Conservation (phyloP, 495 filamentous ascomycete species). For the Hamigera avellanea region DNA sequence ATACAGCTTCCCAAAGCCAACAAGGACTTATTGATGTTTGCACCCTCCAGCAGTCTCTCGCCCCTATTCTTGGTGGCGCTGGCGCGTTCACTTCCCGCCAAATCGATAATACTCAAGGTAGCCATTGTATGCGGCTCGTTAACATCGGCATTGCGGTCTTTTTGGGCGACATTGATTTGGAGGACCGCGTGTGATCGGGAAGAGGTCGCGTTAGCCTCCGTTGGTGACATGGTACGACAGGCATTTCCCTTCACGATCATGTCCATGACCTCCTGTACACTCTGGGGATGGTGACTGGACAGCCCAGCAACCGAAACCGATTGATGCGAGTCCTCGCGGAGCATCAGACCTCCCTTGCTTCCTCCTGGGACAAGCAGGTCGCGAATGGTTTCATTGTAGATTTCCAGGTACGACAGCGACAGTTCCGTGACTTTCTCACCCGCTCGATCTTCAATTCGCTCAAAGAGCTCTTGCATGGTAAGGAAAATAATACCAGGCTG, state of each 20-base stretch:
- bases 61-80: constrained; percentile 96
- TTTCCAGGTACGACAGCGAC: constrained; percentile 92
- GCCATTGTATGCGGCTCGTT: constrained; percentile 97
- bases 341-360: constrained; percentile 78
- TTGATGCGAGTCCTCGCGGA: constrained; percentile 90
- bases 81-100: constrained; percentile 91
- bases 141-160: constrained; percentile 84
- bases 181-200: constrained; percentile 97
- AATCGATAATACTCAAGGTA: constrained; percentile 93
- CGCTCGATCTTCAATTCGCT: constrained; percentile 76
- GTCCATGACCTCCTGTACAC: constrained; percentile 94
- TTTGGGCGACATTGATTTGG: constrained; percentile 91
- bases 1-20: constrained; percentile 95
- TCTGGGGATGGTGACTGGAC: constrained; percentile 80
- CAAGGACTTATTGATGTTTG: constrained; percentile 98
- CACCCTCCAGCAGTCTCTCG: constrained; percentile 82
- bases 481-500: constrained; percentile 97
- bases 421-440: constrained; percentile 83
- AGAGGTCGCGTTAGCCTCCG: constrained; percentile 94
- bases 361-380: constrained; percentile 82
- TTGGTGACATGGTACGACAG: constrained; percentile 90
- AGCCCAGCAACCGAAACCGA: constrained; percentile 86
- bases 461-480: constrained; percentile 97
- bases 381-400: constrained; percentile 98
- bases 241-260: constrained; percentile 97